Evolutionary conservation across 2,329 filamentous ascomycete species (phyloP).

Genomic region (Exophiala sp.): DNA sequence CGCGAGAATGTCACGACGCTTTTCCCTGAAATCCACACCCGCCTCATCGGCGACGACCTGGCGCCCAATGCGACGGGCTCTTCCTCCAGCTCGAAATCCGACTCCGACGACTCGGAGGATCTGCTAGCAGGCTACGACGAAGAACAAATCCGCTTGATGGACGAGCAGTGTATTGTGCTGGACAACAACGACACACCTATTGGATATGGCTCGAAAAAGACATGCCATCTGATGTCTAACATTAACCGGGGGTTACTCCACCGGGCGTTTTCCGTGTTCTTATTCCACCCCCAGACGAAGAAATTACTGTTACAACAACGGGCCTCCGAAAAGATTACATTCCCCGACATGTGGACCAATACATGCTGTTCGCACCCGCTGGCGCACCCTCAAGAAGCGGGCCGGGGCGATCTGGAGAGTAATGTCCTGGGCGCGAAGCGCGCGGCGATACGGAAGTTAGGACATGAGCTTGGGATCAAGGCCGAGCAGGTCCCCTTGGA

Average conservation of each 20-base stretch:
- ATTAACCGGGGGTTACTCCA: constrained; percentile 94
- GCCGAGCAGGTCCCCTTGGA: constrained; percentile 83
- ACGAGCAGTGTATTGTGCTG: constrained; percentile 95
- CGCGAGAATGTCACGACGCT: constrained; percentile 81
- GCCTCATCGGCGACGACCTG: constrained; percentile 48
- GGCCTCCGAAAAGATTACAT: constrained; percentile 95
- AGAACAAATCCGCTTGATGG: constrained; percentile 97
- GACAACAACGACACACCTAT: constrained; percentile 91
- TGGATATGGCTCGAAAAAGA: constrained; percentile 96
- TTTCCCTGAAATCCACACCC: constrained; percentile 75
- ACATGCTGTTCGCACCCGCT: constrained; percentile 98
- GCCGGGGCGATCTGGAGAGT: constrained; percentile 67
- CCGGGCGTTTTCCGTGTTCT: constrained; percentile 95
- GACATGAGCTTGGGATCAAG: constrained; percentile 93
- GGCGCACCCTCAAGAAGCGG: constrained; percentile 86
- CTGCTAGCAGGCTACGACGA: constrained; percentile 83
- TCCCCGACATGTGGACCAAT: constrained; percentile 99
- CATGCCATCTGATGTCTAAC: constrained; percentile 98
- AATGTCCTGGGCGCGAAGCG: constrained; percentile 83
- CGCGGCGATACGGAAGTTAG: constrained; percentile 86
- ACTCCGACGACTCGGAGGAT: constrained; percentile 86
- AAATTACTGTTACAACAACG: constrained; percentile 92
- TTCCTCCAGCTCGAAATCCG: constrained; percentile 42
- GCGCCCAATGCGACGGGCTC: constrained; percentile 52
- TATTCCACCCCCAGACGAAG: constrained; percentile 85